Evolutionary conservation across 2,329 filamentous ascomycete genomes (phyloP).

Genomic region (Ophiocordyceps robertsii): DNA sequence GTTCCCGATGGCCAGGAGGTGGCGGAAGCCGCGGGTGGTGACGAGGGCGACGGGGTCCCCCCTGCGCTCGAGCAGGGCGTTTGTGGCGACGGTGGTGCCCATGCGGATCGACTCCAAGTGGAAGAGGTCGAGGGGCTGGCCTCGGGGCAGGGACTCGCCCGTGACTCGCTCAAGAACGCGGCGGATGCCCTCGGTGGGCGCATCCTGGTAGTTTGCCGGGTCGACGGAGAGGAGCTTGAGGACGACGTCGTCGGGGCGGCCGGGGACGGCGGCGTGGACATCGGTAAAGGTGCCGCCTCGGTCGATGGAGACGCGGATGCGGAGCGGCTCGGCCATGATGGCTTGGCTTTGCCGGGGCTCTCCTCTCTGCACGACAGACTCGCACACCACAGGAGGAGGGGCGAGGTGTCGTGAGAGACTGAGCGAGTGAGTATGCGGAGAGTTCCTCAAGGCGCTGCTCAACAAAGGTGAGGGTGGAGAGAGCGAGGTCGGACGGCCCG

Average conservation of each 20-base stretch:
- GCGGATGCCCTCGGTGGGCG: constrained; percentile 59
- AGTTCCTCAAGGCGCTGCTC: no score
- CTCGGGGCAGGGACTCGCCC: constrained; percentile 17
- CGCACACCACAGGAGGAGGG: no score
- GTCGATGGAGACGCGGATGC: constrained; percentile 19
- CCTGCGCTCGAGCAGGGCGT: constrained; percentile 62
- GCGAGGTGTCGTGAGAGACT: no score
- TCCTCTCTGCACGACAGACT: neutral
- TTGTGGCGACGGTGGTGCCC: constrained; percentile 71
- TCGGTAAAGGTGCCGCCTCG: constrained; percentile 49
- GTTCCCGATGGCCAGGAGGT: constrained; percentile 60
- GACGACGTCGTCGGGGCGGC: constrained; percentile 53
- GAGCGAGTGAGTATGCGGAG: no score
- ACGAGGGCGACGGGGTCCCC: constrained; percentile 59
- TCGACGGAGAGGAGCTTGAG: constrained; percentile 63
- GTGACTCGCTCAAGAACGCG: constrained; percentile 21
- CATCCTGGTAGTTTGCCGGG: constrained; percentile 59
- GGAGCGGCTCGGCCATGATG: constrained; percentile 11
- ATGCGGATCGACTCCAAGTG: constrained; percentile 55
- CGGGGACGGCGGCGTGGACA: constrained; percentile 52
- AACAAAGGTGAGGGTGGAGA: no score
- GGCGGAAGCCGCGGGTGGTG: constrained; percentile 59
- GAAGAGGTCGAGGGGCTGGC: constrained; percentile 18
- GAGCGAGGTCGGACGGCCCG: no score
- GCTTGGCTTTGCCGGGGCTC: neutral